Evolutionary conservation across 306 rosid species (phyloP).

Genomic region (Abrus precatorius): DNA sequence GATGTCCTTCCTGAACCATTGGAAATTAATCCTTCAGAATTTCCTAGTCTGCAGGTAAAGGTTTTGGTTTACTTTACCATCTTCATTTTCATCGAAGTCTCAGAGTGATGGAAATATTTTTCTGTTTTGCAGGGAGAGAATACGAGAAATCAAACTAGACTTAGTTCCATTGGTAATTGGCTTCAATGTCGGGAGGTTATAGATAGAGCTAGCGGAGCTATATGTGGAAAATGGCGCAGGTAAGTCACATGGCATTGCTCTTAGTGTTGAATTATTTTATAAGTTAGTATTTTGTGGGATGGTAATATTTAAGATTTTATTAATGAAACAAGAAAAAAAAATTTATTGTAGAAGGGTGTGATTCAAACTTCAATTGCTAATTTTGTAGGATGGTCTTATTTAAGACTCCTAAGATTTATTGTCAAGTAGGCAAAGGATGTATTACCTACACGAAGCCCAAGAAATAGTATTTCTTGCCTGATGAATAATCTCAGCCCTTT

Average conservation of each 20-base stretch:
- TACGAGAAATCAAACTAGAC: slow-evolving; percentile 50
- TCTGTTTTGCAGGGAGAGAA: slow-evolving; percentile 62
- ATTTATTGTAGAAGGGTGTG: slow-evolving; percentile 21
- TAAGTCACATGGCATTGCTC: slow-evolving; percentile 45
- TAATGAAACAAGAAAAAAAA: slow-evolving; percentile 16
- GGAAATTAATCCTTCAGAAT: slow-evolving; percentile 61
- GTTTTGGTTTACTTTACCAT: slow-evolving; percentile 28
- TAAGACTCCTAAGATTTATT: background rate
- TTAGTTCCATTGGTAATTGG: slow-evolving; percentile 79
- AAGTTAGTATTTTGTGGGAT: slow-evolving; percentile 26
- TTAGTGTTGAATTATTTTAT: slow-evolving; percentile 35
- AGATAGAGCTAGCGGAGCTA: slow-evolving; percentile 59
- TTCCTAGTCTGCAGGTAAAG: slow-evolving; percentile 63
- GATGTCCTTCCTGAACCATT: slow-evolving; percentile 61
- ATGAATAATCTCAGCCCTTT: slow-evolving; percentile 13
- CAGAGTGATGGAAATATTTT: slow-evolving; percentile 45
- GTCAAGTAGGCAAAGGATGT: slow-evolving; percentile 10
- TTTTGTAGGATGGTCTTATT: background rate
- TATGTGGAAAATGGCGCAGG: slow-evolving; percentile 98
- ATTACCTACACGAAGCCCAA: background rate
- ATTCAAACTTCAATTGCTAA: slow-evolving; percentile 6
- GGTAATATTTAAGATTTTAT: slow-evolving; percentile 16
- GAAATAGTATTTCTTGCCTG: slow-evolving; percentile 26
- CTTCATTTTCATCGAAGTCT: slow-evolving; percentile 44
- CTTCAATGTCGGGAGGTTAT: slow-evolving; percentile 81